Evolutionary conservation across 352 stramenopile genomes (phyloP), one percentile per base, ranked within the genome.

Genomic region (Saprolegnia diclina): DNA sequence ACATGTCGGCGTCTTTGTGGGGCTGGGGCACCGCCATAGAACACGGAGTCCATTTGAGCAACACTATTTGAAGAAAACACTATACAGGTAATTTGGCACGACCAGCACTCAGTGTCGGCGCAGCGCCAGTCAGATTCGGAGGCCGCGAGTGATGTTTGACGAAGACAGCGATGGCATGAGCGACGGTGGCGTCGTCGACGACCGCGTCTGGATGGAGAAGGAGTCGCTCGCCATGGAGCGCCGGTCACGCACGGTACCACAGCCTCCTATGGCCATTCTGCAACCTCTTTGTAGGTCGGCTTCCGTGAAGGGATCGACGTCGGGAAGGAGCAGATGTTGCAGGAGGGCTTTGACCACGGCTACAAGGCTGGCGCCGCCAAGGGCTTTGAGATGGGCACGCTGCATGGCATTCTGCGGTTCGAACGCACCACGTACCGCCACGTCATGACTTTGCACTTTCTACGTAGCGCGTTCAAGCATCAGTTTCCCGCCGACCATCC

Each of bases 261-360:
- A 5, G 32, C 70, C 14, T 73, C 48, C 65, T 70, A 55, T 4
- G 74, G 69, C 64, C 46, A 57, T 55, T 24, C 21, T 38, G 21
- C 6, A 19, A 4, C 26, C 3, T 1, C 22, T 10, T 62, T 5
- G 1, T 63, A 91, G 80, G 54, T 84, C 32, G 85, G 85, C 44
- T 79, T 90, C 55, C 85, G 80, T 13, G 82, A 91, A 22, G 82
- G 81, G 18, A 75, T 91, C 35, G 82, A 92, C 45, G 61, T 83
- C 9, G 85, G 81, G 42, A 91, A 92, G 71, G 80, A 92, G 26
- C 74, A 78, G 64, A 85, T 81, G 38, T 63, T 92, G 26, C 85
- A 92, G 70, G 55, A 82, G 65, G 85, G 85, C 37, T 92, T 92
- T 54, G 82, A 90, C 67, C 19, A 67, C 9, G 82, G 85, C 0